Evolutionary conservation across 2,329 filamentous ascomycete genomes (phyloP), one percentile per base, ranked within the genome.

Genomic region (Emmonsiellopsis sp.): DNA sequence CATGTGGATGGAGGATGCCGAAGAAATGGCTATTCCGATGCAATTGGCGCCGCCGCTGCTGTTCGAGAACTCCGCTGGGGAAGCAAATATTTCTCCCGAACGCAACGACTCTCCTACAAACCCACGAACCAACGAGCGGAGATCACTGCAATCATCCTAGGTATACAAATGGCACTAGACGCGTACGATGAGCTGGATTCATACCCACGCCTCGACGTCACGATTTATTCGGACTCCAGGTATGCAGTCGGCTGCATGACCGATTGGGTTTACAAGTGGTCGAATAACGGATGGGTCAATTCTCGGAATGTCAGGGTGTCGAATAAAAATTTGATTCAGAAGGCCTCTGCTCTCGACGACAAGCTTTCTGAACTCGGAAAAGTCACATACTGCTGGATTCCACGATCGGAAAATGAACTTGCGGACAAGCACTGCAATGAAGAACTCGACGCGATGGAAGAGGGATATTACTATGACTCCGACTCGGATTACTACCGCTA

Each of bases 161-260:
- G 70, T 15, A 67, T 82, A 32, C 66, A 73, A 13, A 63, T 76
- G 51, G 78, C 76, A 7, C 55, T 81, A 35, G 44, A 65, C 11
- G 63, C 53, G 51, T 61, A 61, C 38, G 0, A 59, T 0, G 38
- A 59, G 2, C 56, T 70, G 2, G 0, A 58, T 7, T 6, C 7
- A 0, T 5, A 31, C 3, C 66, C 66, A 0, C 11, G 13, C 0
- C 5, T 70, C 3, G 5, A 55, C 0, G 59, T 73, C 44, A 64
- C 32, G 1, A 69, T 73, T 38, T 41, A 63, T 35, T 64, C 70
- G 6, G 69, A 73, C 55, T 73, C 69, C 0, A 57, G 50, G 35
- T 73, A 71, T 53, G 70, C 63, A 0, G 49, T 73, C 44, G 54
- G 54, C 1, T 70, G 68, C 48, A 64, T 72, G 65, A 63, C 43